These are phyloP conservation scores for Fusarium sp. DNA, from an alignment of 2,329 filamentous ascomycete genomes.

Conservation along the genomic window DNA sequence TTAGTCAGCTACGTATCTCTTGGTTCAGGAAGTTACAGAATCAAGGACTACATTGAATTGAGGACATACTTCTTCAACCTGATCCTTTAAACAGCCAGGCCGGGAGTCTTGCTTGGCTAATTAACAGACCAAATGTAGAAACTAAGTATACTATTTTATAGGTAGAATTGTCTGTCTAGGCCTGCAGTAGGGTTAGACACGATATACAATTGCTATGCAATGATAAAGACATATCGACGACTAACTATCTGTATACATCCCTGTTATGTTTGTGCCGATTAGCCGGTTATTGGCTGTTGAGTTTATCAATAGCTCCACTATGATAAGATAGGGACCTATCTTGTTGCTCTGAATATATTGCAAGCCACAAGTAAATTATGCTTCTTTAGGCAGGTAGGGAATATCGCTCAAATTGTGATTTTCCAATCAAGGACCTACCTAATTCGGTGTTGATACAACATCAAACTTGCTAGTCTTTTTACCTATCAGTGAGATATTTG, in stretches of 20 bases:
- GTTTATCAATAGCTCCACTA: neutral
- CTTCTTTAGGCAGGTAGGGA: constrained; percentile 2
- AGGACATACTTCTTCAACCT: too few species aligned
- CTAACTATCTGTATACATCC: neutral
- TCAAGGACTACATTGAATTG: too few species aligned
- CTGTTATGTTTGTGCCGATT: neutral
- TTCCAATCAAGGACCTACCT: neutral
- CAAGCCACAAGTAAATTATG: neutral
- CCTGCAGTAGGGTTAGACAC: too few species aligned
- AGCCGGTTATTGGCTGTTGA: neutral
- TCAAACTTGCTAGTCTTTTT: neutral
- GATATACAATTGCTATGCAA: too few species aligned
- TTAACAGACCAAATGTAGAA: too few species aligned
- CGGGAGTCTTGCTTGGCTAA: too few species aligned
- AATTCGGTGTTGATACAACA: neutral
- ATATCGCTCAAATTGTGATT: neutral
- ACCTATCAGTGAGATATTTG: neutral
- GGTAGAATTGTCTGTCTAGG: too few species aligned
- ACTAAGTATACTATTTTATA: too few species aligned
- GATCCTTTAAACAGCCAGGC: too few species aligned
- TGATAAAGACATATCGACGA: neutral
- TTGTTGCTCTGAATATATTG: too few species aligned
- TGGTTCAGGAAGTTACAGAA: too few species aligned
- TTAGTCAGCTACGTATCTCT: too few species aligned
- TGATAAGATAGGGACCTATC: neutral